Conservation (phyloP, 2,329 filamentous ascomycete genomes). For the Trichoderma gracile region DNA sequence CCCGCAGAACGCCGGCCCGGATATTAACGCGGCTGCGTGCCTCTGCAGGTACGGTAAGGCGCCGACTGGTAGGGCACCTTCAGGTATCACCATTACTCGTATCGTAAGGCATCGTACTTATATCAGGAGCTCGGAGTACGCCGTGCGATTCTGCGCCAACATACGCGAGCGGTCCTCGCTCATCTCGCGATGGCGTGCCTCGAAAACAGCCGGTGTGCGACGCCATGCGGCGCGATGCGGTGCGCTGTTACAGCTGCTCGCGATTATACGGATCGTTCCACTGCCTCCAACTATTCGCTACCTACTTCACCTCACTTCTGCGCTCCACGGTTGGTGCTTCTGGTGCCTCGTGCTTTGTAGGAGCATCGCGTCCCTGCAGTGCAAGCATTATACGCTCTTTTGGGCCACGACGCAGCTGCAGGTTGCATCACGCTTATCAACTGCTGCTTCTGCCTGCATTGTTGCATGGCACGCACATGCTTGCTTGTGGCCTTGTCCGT, state of each 20-base stretch:
- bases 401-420: constrained; percentile 4
- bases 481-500: constrained; percentile 13
- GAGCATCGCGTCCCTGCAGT: constrained; percentile 15
- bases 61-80: no score
- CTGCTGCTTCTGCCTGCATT: background rate
- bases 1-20: background rate
- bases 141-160: constrained; percentile 8
- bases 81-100: no score
- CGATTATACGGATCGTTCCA: background rate
- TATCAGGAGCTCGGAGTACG: constrained; percentile 12
- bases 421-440: constrained; percentile 14
- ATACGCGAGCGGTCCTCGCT: constrained; percentile 22
- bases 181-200: constrained; percentile 20
- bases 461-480: constrained; percentile 5
- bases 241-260: background rate
- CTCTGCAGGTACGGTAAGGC: no score
- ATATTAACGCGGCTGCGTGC: background rate
- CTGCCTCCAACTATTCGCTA: background rate
- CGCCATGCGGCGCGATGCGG: background rate
- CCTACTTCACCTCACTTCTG: background rate
- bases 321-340: background rate
- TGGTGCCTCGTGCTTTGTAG: no score
- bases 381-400: constrained; percentile 2
- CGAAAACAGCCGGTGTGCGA: background rate
- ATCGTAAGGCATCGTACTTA: background rate